Base-by-base conservation (phyloP, 2,329 filamentous ascomycete genomes). In the Beauveria medogensis region DNA sequence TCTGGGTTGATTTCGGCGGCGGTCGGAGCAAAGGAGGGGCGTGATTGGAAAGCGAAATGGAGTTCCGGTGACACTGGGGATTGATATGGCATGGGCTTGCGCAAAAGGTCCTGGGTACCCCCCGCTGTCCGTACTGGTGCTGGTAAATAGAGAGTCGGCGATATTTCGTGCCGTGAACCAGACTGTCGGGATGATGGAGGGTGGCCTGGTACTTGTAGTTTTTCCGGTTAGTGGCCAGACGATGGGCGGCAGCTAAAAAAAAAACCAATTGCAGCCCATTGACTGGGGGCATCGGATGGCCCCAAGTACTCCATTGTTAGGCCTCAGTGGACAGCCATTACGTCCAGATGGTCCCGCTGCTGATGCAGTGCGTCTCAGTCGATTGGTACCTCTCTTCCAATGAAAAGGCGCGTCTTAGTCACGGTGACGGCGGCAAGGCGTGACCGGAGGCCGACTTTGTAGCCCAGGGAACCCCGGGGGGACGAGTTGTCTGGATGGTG, bases 181-280 rank as follows among this genome's bases (percentile, higher is more conserved):
- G 34, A 61, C 54, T 61, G 59, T 61, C 59, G 59, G 59, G 59
- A 52, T 47, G 53, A 61, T 56, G 59, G 59, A 61, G 59, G 53
- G 59, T 61, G 43, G 53, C 54, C 53, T 56, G 20, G 48, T 61
- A 56, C 52, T 61, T 61, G 54, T 61, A 57, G 28, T 56, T 52
- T 53, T 50, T 56, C 16, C 59, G 37, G 48, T 46, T 30, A 60
- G 3, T 40, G 48, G 56, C 26, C 56, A 54, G 37, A 41, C 37
- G 16, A 22, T 16, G 46, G 55, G 46, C 56, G 55, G 46, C 56
- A 47, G 51, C 30, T 12, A 12, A 34, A 12, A 34, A 34, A 30
- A 22, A 22, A 22, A 3, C 2, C 2, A 9, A 30, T 55, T 60
- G 58, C 51, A 60, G 50, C 24, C 28, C 24, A 30, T 34, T 24